phyloP scores from a whole-genome alignment of 2,329 filamentous ascomycete genomes.

The Gaeumannomyces tritici region DNA sequence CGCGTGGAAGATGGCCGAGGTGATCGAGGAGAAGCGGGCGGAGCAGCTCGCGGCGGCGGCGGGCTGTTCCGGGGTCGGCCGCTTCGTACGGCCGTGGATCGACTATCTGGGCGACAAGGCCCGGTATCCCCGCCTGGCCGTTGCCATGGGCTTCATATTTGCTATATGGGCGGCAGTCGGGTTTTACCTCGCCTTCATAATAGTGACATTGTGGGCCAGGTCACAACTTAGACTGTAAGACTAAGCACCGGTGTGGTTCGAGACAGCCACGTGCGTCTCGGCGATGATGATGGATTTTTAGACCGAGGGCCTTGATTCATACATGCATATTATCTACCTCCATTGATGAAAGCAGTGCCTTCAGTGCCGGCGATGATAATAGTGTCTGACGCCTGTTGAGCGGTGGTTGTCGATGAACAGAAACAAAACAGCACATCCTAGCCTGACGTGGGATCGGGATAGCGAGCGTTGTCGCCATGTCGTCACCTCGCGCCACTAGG shows the following conservation, averaged over 20 bases:
- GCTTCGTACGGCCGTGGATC: constrained; percentile 23
- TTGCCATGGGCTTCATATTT: constrained; percentile 35
- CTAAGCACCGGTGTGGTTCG: background rate
- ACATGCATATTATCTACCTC: too few relatives aligned
- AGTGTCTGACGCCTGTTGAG: too few relatives aligned
- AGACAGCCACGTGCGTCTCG: background rate
- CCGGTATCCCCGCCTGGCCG: constrained; percentile 32
- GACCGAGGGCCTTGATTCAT: too few relatives aligned
- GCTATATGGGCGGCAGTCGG: constrained; percentile 39
- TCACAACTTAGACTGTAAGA: constrained; percentile 5
- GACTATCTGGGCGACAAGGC: constrained; percentile 27
- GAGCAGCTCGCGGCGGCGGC: constrained; percentile 17
- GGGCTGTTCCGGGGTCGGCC: constrained; percentile 22
- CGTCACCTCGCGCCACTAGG: background rate
- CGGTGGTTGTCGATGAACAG: too few relatives aligned
- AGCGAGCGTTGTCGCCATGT: background rate
- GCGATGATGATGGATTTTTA: too few relatives aligned
- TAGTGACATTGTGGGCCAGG: constrained; percentile 20
- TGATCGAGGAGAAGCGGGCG: constrained; percentile 34
- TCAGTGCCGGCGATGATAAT: too few relatives aligned
- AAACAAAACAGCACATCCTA: background rate
- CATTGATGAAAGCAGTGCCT: too few relatives aligned
- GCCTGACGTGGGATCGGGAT: background rate
- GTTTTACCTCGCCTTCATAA: constrained; percentile 38
- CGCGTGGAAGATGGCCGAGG: constrained; percentile 51